Conservation (phyloP, 192 early-diverging fungal species). For the Coemansia sp. region DNA sequence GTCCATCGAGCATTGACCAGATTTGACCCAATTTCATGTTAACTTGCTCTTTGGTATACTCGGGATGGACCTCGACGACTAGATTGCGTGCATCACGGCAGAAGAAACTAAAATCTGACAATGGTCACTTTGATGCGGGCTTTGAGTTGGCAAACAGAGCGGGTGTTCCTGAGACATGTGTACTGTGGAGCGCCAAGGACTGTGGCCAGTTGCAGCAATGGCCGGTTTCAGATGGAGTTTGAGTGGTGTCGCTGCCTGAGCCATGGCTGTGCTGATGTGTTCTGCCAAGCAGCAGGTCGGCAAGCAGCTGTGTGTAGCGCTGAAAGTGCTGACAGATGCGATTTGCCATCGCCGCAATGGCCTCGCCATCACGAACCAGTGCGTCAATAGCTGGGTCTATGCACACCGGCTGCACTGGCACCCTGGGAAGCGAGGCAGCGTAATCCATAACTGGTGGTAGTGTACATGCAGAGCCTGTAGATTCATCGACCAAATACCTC, state of each 20-base stretch:
- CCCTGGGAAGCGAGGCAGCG: not conserved
- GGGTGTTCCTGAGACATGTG: not conserved
- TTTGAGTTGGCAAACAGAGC: conserved; percentile 2
- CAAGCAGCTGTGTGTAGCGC: conserved; percentile 23
- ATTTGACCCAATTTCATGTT: conserved; percentile 47
- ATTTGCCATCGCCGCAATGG: conserved; percentile 12
- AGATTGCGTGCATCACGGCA: conserved; percentile 49
- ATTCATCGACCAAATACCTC: not conserved
- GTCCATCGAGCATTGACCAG: conserved; percentile 34
- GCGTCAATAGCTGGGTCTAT: conserved; percentile 8
- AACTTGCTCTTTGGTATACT: conserved; percentile 49
- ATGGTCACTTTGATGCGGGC: conserved; percentile 31
- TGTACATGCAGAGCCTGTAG: not conserved
- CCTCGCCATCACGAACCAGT: conserved; percentile 23
- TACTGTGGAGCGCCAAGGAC: not conserved
- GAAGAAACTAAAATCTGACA: conserved; percentile 51
- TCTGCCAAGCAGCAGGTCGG: not conserved
- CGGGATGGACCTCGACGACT: conserved; percentile 37
- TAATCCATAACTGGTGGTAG: not conserved
- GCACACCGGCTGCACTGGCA: not conserved
- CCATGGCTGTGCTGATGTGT: not conserved
- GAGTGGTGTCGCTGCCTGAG: not conserved
- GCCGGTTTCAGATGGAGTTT: not conserved
- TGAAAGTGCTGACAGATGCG: conserved; percentile 23
- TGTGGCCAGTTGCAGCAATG: not conserved